These are phyloP conservation scores for Aristolochia contorta DNA, from an alignment of 164 flowering plant species.

Conservation along the genomic window DNA sequence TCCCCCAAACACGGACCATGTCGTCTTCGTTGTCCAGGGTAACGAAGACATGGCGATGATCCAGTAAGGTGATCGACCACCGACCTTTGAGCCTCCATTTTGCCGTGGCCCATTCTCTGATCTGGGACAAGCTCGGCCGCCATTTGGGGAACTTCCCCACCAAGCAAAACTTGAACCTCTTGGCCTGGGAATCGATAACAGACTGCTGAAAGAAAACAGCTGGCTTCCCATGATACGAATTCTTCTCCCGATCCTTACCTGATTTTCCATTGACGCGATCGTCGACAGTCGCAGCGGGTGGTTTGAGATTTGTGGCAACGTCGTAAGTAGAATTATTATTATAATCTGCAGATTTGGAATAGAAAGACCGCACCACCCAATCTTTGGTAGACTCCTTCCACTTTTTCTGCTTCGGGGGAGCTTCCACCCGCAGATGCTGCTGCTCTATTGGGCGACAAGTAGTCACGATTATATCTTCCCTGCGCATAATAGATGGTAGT, in stretches of 20 bases:
- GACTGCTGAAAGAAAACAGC: neutral
- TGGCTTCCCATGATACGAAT: neutral
- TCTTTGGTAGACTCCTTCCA: neutral
- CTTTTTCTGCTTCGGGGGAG: neutral
- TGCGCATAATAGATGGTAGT: neutral
- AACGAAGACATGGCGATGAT: constrained; percentile 3
- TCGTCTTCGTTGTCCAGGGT: constrained; percentile 1
- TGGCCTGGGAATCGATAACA: neutral
- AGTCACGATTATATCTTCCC: too few species aligned
- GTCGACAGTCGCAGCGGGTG: too few species aligned
- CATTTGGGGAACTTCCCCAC: constrained; percentile 3
- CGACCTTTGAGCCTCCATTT: constrained; percentile 2
- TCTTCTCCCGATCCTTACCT: neutral
- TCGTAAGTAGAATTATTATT: too few species aligned
- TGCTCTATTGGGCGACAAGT: neutral
- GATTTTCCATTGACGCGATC: neutral
- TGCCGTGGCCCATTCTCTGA: neutral
- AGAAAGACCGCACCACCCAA: constrained; percentile 2
- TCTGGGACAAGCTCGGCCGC: constrained; percentile 6
- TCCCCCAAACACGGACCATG: constrained; percentile 2
- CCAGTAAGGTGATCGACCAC: neutral
- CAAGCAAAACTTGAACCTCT: neutral
- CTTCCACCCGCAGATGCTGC: neutral
- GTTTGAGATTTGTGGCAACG: too few species aligned
- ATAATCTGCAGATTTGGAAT: neutral